phyloP scores from a whole-genome alignment of 176 grass and related monocot genomes.

The Areca catechu region DNA sequence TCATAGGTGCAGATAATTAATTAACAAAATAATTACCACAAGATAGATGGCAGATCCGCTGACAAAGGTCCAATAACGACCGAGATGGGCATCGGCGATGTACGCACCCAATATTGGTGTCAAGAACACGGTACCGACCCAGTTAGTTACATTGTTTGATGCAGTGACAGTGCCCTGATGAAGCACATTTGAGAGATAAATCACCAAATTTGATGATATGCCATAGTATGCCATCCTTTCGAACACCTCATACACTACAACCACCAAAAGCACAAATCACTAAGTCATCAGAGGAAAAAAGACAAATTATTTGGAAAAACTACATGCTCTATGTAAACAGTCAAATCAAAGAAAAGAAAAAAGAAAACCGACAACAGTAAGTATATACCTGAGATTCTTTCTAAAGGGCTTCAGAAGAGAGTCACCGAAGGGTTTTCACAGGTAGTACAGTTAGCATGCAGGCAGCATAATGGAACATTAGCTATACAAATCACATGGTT shows the following conservation, averaged over 20 bases:
- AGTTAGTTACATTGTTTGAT: slow-evolving; percentile 81
- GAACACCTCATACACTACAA: slow-evolving; percentile 79
- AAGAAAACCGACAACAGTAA: no score
- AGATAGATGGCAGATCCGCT: slow-evolving; percentile 61
- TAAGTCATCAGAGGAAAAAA: no score
- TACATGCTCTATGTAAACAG: no score
- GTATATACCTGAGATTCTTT: no score
- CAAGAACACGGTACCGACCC: slow-evolving; percentile 72
- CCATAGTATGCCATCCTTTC: slow-evolving; percentile 89
- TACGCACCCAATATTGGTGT: slow-evolving; percentile 60
- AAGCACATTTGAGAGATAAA: slow-evolving; percentile 50
- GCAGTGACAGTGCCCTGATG: slow-evolving; percentile 74
- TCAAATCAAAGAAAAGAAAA: no score
- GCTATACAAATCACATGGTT: no score
- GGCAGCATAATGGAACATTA: no score
- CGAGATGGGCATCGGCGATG: slow-evolving; percentile 67
- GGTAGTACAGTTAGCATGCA: no score
- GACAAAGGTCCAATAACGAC: slow-evolving; percentile 82
- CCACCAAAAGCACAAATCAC: not conserved
- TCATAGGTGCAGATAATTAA: no score
- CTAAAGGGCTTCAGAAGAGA: no score
- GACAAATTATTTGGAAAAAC: no score
- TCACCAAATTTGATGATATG: slow-evolving; percentile 70
- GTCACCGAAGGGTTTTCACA: no score
- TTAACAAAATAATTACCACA: slow-evolving; percentile 19